Percentiles rank a stretch among this genome's conserved stretches.
Evolutionary conservation across 169 alveolate genomes (phyloP).

Genomic region (Plasmodium fragile): DNA sequence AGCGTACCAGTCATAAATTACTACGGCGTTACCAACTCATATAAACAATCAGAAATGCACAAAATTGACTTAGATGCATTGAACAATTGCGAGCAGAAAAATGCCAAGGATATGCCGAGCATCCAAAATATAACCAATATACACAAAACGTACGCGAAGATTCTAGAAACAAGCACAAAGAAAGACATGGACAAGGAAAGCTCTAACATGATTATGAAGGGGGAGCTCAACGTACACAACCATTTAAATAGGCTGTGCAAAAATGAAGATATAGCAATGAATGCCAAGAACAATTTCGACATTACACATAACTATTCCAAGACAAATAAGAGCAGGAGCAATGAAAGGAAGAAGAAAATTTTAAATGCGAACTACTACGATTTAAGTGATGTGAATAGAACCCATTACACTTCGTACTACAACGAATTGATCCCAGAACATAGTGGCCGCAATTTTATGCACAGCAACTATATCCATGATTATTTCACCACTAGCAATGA

Average conservation of each 20-base stretch:
- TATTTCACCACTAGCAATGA: slow-evolving; percentile 47
- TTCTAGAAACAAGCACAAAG: slow-evolving; percentile 69
- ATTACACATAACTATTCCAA: slow-evolving; percentile 5
- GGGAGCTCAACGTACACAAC: neutral
- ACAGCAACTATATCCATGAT: slow-evolving; percentile 66
- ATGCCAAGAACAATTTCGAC: slow-evolving; percentile 32
- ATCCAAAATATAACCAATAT: slow-evolving; percentile 31
- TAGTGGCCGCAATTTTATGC: slow-evolving; percentile 5
- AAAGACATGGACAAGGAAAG: slow-evolving; percentile 66
- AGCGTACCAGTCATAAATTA: slow-evolving; percentile 38
- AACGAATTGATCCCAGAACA: slow-evolving; percentile 30
- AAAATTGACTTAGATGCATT: neutral
- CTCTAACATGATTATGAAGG: slow-evolving; percentile 61
- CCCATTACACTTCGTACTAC: slow-evolving; percentile 53
- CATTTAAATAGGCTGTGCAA: slow-evolving; percentile 46
- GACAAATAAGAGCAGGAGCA: slow-evolving; percentile 13
- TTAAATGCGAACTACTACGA: slow-evolving; percentile 13
- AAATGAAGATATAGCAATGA: slow-evolving; percentile 53
- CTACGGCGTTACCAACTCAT: slow-evolving; percentile 30
- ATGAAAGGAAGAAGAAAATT: slow-evolving; percentile 28
- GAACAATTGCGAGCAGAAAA: slow-evolving; percentile 16
- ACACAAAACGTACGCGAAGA: slow-evolving; percentile 58
- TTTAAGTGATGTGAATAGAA: slow-evolving; percentile 26
- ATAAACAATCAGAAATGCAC: neutral
- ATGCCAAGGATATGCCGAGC: neutral